Base-by-base conservation (phyloP, 208 protist species). In the Leishmania aethiopica region DNA sequence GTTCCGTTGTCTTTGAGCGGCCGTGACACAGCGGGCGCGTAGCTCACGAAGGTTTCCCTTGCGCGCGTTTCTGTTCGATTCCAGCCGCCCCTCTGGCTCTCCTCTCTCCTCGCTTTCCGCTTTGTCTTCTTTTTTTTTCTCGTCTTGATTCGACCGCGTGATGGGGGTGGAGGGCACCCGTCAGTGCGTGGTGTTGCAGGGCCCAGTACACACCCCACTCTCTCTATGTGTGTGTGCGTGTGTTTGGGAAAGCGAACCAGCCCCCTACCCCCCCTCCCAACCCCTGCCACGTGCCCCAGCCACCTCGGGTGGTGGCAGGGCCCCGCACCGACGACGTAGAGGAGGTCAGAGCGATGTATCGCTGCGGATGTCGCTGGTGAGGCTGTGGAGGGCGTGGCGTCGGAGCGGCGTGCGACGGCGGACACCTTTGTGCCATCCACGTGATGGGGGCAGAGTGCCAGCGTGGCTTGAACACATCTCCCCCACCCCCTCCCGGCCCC, bases 21-120 rank as follows among this genome's bases (percentile, higher is more conserved):
- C 13, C 25, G 4, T n/a, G 17, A 28, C 66, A 7, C 37, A 17
- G 66, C 17, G 32, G 22, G 62, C 35, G 32, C 35, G 13, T 25
- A 25, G 19, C 8, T 45, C 8, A 5, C 60, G 10, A 47, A 15
- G 40, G 22, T 57, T 17, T 55, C 47, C 28, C 13, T 15, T 47
- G 28, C 47, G 60, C 72, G 64, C 47, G 74, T 82, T 60, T 42
- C 28, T 74, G 40, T 60, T 25, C 53, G 59, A 22, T 70, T 59
- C 19, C 25, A 28, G 10, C 57, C 42, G 10, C 60, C 35, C 17
- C 19, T 78, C 75, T 40, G 45, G 10, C 7, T 47, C 45, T 47
- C 45, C 77, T 75, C 32, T 25, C 32, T 74, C 25, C 28, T 64
- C 59, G n/a, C 35, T 80, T 49, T 85, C 69, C 80, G 42, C 25